These are phyloP conservation scores for Paramyrothecium sp. DNA, from an alignment of 2,329 filamentous ascomycete species.

Conservation along the genomic window DNA sequence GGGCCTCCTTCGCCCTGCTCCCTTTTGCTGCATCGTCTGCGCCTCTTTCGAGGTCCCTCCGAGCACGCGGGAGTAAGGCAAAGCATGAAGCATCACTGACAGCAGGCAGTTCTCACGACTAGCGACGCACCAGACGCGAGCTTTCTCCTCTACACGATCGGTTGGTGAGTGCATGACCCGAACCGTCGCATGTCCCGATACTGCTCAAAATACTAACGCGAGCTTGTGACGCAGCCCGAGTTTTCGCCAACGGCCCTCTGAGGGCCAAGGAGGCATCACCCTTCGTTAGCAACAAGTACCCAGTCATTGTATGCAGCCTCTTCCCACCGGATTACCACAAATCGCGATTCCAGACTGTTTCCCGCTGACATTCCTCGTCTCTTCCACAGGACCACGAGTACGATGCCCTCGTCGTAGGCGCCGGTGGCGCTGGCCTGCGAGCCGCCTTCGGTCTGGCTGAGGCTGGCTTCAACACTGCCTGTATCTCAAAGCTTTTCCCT, in stretches of 20 bases:
- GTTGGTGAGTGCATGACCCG: conserved; percentile 56
- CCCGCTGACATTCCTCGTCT: conserved; percentile 16
- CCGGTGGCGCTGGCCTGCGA: conserved; percentile 77
- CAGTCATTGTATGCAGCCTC: conserved; percentile 73
- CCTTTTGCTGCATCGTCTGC: conserved; percentile 8
- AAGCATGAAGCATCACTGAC: conserved; percentile 14
- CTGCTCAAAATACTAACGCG: conserved; percentile 4
- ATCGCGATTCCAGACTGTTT: not conserved
- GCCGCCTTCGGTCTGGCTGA: conserved; percentile 84
- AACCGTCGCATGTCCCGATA: not conserved
- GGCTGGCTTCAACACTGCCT: conserved; percentile 86
- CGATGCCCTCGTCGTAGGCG: conserved; percentile 92
- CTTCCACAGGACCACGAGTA: conserved; percentile 85
- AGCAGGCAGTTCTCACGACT: conserved; percentile 58
- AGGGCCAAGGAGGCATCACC: conserved; percentile 91
- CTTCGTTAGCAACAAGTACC: conserved; percentile 86
- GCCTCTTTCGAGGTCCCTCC: too few relatives aligned
- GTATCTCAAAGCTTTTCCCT: conserved; percentile 84
- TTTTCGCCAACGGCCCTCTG: conserved; percentile 82
- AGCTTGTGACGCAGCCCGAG: conserved; percentile 59
- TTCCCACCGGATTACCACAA: not conserved
- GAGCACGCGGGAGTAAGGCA: not conserved
- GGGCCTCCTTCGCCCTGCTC: conserved; percentile 8
- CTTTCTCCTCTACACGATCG: conserved; percentile 84
- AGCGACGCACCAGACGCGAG: conserved; percentile 64